A percentile compares a stretch with the other conserved stretches of the same genome.
These are phyloP conservation scores for Mollisiaceae sp. DNA, from an alignment of 2,329 filamentous ascomycete species.

Conservation along the genomic window DNA sequence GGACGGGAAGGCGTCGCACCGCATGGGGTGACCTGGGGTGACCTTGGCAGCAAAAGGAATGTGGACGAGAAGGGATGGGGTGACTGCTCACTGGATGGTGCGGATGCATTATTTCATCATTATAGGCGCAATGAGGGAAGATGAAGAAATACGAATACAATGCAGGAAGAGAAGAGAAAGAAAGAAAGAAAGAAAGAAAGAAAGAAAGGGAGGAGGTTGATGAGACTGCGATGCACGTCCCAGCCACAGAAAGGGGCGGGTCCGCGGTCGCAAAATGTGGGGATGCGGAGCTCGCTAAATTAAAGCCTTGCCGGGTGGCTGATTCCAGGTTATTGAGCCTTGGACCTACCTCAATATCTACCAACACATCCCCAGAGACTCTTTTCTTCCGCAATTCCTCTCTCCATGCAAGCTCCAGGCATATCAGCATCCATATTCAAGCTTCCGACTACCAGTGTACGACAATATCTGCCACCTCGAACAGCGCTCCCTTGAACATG, in stretches of 20 bases:
- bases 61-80: background rate
- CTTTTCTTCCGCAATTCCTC: background rate
- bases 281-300: background rate
- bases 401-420: too few relatives aligned
- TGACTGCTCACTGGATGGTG: background rate
- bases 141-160: background rate
- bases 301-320: background rate
- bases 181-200: background rate
- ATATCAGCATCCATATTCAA: too few relatives aligned
- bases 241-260: too few relatives aligned
- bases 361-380: background rate
- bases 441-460: background rate
- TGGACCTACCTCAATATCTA: too few relatives aligned
- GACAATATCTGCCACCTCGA: background rate
- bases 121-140: background rate
- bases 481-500: background rate
- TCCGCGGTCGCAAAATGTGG: conserved; percentile 2
- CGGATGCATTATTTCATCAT: background rate
- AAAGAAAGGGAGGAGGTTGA: too few relatives aligned
- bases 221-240: too few relatives aligned
- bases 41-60: background rate
- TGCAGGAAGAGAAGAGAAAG: background rate
- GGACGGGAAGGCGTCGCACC: background rate
- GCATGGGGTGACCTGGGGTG: background rate
- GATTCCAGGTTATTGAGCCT: too few relatives aligned